Base-by-base conservation (phyloP, 768 basidiomycete species). In the Lentinula edodes region DNA sequence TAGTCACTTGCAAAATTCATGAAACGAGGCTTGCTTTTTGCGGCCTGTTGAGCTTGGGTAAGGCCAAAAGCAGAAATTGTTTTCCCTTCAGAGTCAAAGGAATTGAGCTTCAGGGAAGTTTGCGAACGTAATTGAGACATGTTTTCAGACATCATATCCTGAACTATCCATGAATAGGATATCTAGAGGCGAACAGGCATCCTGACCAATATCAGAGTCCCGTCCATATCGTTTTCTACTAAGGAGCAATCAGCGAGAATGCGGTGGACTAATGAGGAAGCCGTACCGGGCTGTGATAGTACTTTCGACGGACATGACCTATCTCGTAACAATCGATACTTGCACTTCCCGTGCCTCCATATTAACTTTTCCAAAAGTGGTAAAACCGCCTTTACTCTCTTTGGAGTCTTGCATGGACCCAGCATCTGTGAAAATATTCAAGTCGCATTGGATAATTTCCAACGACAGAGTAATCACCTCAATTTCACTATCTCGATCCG, bases 271-370 rank as follows among this genome's bases (percentile, higher is more conserved):
- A 2, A 18, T 52, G 20, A 32, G 12, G 38, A 45, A 66, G 20
- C 54, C 41, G 12, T 39, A 56, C 55, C n/a, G 28, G 20, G 60
- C 16, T 43, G 16, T 41, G 45, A 60, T 62, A 65, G 41, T 62
- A 87, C 91, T 79, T 94, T 94, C 5, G 90, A 89, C 3, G 90
- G 88, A 68, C 94, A 95, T n/a, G 78, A 70, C 32, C 78, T 71
- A 62, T 88, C 80, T 34, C 86, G 73, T 36, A 93, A 67, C n/a
- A 80, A 77, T 61, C 83, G 81, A 67, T 93, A 93, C 13, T 81
- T 80, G 65, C 89, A 91, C 66, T 84, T 88, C 0, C 77, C 71
- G 66, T 94, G 90, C 38, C 83, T 80, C 77, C 82, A 80, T 9
- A 91, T 73, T 71, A 93, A 67, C 61, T 82, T 82, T 62, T 88